Evolutionary conservation across 306 rosid species (phyloP), one percentile per base, ranked within the genome.

Genomic region (Vicia villosa): DNA sequence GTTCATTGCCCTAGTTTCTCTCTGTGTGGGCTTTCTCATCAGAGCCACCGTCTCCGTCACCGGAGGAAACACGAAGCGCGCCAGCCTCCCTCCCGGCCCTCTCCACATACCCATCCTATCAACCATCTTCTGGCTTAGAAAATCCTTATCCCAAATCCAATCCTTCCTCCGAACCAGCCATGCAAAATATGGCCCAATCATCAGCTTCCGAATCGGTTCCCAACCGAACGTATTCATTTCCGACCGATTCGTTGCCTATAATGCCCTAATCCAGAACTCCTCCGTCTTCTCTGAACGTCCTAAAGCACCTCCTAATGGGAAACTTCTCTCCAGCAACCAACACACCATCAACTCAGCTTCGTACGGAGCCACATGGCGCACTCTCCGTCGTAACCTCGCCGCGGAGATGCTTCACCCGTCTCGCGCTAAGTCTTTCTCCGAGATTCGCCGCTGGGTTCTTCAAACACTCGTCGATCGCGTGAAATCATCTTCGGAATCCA

Each of bases 291-390:
- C 86, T 10, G 57, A 67, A 47, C 81, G 86, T 21, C 83, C 86
- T 5, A 32, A 34, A 8, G 2, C 79, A 1, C 76, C 8, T 3
- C 10, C 79, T 0, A 15, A 50, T 46, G 0, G 1, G 5, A 55
- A 49, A 1, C 6, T 82, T 47, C 0, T 67, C 11, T 6, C 16
- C 34, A 22, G 79, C 3, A 7, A 75, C 57, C 83, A 71, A 3
- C 81, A 47, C 34, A 79, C 37, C 55, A 71, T 82, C 40, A 56
- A 7, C 79, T 26, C 74, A 30, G 83, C 81, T 34, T 22, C 21
- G 32, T 82, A 82, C 19, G 83, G 83, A 1, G 16, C 81, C 65
- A 71, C 70, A 3, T 82, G 86, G 86, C 86, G 86, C n/a, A 1
- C 66, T 22, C 73, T 82, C 59, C 83, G 86, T 8, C 86, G 86